These are phyloP conservation scores for Calonectria pseudoturangicola DNA, from an alignment of 2,329 filamentous ascomycete species.

Conservation along the genomic window DNA sequence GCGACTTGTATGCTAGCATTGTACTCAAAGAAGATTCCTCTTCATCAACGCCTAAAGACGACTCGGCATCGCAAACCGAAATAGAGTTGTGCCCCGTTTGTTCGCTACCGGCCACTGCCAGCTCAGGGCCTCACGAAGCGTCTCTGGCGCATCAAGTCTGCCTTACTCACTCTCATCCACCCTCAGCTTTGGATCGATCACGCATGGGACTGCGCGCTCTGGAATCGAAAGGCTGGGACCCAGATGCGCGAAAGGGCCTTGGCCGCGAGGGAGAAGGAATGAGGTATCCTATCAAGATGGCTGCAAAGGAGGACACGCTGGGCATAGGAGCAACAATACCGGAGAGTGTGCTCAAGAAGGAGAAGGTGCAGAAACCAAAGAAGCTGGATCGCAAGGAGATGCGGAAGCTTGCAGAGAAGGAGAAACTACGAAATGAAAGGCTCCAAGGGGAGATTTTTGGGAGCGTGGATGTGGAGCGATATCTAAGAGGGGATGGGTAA, in stretches of 20 bases:
- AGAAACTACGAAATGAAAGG: slow-evolving; percentile 77
- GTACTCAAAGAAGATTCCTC: slow-evolving; percentile 68
- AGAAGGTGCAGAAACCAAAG: slow-evolving; percentile 66
- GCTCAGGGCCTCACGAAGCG: slow-evolving; percentile 70
- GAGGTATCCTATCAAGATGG: slow-evolving; percentile 83
- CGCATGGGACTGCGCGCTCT: slow-evolving; percentile 82
- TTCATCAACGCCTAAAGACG: slow-evolving; percentile 2
- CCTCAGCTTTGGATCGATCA: slow-evolving; percentile 81
- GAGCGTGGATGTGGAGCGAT: slow-evolving; percentile 84
- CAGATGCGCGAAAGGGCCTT: slow-evolving; percentile 82
- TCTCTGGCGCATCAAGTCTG: slow-evolving; percentile 83
- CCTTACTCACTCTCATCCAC: slow-evolving; percentile 81
- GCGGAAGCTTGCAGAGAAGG: slow-evolving; percentile 76
- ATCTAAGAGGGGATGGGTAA: slow-evolving; percentile 72
- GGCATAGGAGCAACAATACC: slow-evolving; percentile 78
- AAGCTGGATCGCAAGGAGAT: slow-evolving; percentile 82
- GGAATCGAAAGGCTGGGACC: slow-evolving; percentile 82
- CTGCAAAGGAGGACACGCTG: slow-evolving; percentile 82
- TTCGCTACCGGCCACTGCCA: slow-evolving; percentile 58
- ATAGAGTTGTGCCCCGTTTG: slow-evolving; percentile 60
- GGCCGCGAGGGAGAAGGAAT: slow-evolving; percentile 83
- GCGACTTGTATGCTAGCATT: slow-evolving; percentile 80
- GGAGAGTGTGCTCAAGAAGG: slow-evolving; percentile 62
- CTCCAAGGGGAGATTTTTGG: slow-evolving; percentile 84
- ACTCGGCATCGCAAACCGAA: slow-evolving; percentile 38